Evolutionary conservation across 345 rosid species (phyloP).

Genomic region (Citrus maxima): DNA sequence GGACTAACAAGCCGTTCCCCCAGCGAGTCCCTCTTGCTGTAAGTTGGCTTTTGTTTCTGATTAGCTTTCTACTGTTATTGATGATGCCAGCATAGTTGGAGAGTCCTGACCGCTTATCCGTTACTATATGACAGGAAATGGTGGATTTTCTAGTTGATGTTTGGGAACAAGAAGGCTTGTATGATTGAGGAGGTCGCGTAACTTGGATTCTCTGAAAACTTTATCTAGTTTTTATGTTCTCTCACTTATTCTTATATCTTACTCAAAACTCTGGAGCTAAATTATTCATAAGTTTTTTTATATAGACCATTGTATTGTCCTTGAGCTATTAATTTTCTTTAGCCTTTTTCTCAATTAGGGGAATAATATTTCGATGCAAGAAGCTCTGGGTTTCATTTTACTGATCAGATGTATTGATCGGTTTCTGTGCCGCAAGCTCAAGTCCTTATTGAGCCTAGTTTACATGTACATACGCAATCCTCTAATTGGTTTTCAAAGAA

Average conservation of each 20-base stretch:
- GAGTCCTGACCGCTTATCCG: neutral
- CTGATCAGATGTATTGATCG: neutral
- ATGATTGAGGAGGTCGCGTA: conserved; percentile 35
- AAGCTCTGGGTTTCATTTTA: neutral
- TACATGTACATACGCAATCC: too few species aligned
- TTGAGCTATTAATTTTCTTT: neutral
- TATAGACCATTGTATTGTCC: neutral
- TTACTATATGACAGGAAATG: conserved; percentile 48
- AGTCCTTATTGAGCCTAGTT: neutral
- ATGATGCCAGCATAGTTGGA: neutral
- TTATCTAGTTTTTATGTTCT: neutral
- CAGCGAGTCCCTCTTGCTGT: conserved; percentile 72
- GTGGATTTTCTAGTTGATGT: conserved; percentile 60
- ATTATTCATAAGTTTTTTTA: neutral
- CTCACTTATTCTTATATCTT: neutral
- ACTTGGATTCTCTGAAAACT: neutral
- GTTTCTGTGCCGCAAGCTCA: neutral
- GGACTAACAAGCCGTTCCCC: conserved; percentile 53
- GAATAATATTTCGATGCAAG: neutral
- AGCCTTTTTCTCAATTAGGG: neutral
- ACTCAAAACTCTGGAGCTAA: neutral
- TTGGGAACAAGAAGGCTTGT: conserved; percentile 62
- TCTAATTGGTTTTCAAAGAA: too few species aligned
- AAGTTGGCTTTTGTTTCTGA: conserved; percentile 21
- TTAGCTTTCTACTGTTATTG: neutral